Conservation (phyloP, 129 eudicot species). For the Flaveria bidentis region DNA sequence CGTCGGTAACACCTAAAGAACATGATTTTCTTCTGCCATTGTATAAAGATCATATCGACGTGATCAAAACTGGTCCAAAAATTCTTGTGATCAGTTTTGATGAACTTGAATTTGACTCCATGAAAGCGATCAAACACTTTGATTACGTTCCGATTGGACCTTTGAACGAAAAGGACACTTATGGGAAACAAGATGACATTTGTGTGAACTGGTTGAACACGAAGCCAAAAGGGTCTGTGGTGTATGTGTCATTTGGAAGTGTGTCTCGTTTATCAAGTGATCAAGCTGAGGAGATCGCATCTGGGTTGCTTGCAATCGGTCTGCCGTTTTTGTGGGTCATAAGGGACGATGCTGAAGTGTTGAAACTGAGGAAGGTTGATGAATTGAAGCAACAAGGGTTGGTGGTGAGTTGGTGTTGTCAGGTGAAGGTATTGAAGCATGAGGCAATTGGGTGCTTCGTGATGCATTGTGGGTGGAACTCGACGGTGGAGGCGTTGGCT, state of each 20-base stretch:
- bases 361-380: conserved; percentile 28
- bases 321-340: conserved; percentile 59
- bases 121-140: conserved; percentile 19
- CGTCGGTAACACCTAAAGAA: not conserved
- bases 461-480: conserved; percentile 69
- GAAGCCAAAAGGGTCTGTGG: conserved; percentile 44
- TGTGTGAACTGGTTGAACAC: conserved; percentile 44
- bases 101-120: conserved; percentile 22
- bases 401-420: conserved; percentile 52
- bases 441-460: conserved; percentile 58
- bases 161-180: conserved; percentile 19
- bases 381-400: conserved; percentile 34
- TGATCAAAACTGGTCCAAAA: conserved; percentile 14
- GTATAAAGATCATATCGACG: conserved; percentile 23
- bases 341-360: conserved; percentile 29
- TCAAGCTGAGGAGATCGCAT: conserved; percentile 59
- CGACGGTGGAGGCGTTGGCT: conserved; percentile 54
- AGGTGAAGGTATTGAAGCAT: conserved; percentile 48
- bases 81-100: conserved; percentile 33
- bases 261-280: conserved; percentile 32
- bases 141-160: conserved; percentile 46
- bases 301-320: conserved; percentile 32
- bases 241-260: conserved; percentile 65
- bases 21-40: not conserved
- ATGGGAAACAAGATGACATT: not conserved